Conservation (phyloP, 2,329 filamentous ascomycete species). For the Laburnicola sp. region DNA sequence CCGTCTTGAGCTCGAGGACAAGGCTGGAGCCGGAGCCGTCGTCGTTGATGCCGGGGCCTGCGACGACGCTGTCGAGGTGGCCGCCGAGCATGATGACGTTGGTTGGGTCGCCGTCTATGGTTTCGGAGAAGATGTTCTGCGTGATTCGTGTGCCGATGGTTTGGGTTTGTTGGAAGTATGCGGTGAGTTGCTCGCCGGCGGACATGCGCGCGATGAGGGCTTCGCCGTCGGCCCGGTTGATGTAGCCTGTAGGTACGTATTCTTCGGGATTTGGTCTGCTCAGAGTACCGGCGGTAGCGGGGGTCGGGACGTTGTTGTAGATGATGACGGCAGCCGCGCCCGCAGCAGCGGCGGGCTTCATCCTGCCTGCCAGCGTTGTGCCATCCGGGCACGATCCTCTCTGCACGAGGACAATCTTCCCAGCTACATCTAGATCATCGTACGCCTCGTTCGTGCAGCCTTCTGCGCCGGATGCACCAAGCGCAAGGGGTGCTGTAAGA, state of each 20-base stretch:
- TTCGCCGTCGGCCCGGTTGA: conserved; percentile 50
- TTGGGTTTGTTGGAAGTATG: conserved; percentile 52
- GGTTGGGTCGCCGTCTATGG: conserved; percentile 41
- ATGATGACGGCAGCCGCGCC: conserved; percentile 49
- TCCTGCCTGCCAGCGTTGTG: conserved; percentile 46
- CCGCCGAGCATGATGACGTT: conserved; percentile 47
- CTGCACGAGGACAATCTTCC: conserved; percentile 49
- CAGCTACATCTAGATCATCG: conserved; percentile 43
- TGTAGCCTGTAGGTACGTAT: conserved; percentile 47
- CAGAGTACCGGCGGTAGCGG: conserved; percentile 48
- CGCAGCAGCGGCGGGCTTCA: conserved; percentile 47
- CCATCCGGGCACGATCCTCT: conserved; percentile 49
- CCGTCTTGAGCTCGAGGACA: conserved; percentile 44
- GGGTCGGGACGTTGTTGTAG: conserved; percentile 45
- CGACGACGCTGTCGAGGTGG: conserved; percentile 45
- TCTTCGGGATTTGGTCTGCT: conserved; percentile 42
- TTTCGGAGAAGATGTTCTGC: conserved; percentile 48
- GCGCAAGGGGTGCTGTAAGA: conserved; percentile 47
- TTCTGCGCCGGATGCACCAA: conserved; percentile 46
- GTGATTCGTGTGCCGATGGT: conserved; percentile 56
- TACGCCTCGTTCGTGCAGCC: conserved; percentile 48
- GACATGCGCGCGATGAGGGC: conserved; percentile 47
- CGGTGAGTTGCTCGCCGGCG: conserved; percentile 46
- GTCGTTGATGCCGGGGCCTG: conserved; percentile 48
- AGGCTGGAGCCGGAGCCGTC: conserved; percentile 46